Evolutionary conservation across 441 rosid species (phyloP).

Genomic region (Omphalea diandra): DNA sequence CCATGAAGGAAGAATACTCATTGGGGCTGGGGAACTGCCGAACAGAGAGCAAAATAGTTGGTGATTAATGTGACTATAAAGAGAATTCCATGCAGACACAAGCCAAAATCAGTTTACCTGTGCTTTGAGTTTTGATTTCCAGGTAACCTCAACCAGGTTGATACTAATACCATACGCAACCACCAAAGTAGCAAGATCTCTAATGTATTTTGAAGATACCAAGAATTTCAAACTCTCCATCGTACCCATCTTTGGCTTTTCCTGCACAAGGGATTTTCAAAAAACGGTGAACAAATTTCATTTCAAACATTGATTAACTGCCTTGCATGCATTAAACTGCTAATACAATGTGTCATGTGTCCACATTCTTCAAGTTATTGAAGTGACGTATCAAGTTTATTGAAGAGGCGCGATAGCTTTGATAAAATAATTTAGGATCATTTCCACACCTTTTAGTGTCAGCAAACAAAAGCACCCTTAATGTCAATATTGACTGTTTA

Average conservation of each 20-base stretch:
- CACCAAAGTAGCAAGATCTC: slow-evolving; percentile 96
- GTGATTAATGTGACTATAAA: neutral
- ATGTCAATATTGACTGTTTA: neutral
- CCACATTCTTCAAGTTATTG: neutral
- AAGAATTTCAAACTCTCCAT: slow-evolving; percentile 97
- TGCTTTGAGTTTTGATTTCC: slow-evolving; percentile 99
- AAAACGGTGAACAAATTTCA: neutral
- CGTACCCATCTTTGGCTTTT: slow-evolving; percentile 87
- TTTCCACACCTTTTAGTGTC: neutral
- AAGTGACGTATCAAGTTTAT: neutral
- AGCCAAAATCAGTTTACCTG: slow-evolving; percentile 55
- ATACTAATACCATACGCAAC: slow-evolving; percentile 98
- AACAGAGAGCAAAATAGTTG: neutral
- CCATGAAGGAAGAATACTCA: slow-evolving; percentile 97
- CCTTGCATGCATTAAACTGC: no score
- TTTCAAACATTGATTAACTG: neutral
- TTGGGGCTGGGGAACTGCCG: slow-evolving; percentile 94
- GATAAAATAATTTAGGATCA: neutral
- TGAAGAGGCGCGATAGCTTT: neutral
- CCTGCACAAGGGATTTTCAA: slow-evolving; percentile 40
- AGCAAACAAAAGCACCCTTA: neutral
- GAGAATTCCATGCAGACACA: neutral
- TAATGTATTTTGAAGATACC: slow-evolving; percentile 80
- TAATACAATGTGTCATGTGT: no score
- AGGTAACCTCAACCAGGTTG: slow-evolving; percentile 95